Percentiles rank a stretch among this genome's conserved stretches.
These are phyloP conservation scores for Hysterangium stoloniferum DNA, from an alignment of 768 basidiomycete species.

Conservation along the genomic window DNA sequence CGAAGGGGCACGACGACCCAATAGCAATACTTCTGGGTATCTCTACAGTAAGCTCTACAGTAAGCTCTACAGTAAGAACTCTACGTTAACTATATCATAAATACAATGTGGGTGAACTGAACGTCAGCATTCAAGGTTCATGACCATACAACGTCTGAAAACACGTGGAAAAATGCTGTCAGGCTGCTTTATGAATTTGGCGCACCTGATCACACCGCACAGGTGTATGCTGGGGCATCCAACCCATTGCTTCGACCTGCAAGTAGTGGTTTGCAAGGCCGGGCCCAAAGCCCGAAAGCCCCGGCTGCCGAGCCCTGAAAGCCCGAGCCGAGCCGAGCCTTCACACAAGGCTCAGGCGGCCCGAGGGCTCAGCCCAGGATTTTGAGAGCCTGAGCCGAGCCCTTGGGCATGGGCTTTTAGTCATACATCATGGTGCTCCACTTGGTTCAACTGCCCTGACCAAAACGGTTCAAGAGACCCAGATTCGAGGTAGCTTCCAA, in stretches of 20 bases:
- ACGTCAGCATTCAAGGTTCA: conserved; percentile 46
- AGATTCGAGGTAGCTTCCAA: too few species aligned
- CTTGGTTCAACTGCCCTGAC: conserved; percentile 93
- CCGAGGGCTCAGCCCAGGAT: conserved; percentile 59
- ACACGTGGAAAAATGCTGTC: conserved; percentile 67
- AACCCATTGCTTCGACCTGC: conserved; percentile 59
- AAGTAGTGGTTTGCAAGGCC: conserved; percentile 72
- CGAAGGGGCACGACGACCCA: conserved; percentile 84
- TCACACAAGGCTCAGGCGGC: conserved; percentile 44
- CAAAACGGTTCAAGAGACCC: too few species aligned
- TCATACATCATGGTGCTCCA: conserved; percentile 64
- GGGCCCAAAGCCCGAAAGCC: conserved; percentile 43
- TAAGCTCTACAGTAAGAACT: conserved; percentile 67
- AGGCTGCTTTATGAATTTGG: conserved; percentile 70
- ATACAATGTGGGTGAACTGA: background rate
- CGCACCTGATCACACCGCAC: conserved; percentile 42
- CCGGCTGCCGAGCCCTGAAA: too few species aligned
- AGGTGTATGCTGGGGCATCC: conserved; percentile 60
- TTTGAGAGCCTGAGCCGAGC: conserved; percentile 52
- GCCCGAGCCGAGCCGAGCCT: conserved; percentile 38
- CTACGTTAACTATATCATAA: background rate
- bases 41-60: conserved; percentile 58
- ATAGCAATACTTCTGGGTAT: conserved; percentile 73
- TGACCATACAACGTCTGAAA: conserved; percentile 61
- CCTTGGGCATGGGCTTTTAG: conserved; percentile 44